phyloP scores from a whole-genome alignment of 805 yeast genomes.

The Kregervanrija fluxuum region DNA sequence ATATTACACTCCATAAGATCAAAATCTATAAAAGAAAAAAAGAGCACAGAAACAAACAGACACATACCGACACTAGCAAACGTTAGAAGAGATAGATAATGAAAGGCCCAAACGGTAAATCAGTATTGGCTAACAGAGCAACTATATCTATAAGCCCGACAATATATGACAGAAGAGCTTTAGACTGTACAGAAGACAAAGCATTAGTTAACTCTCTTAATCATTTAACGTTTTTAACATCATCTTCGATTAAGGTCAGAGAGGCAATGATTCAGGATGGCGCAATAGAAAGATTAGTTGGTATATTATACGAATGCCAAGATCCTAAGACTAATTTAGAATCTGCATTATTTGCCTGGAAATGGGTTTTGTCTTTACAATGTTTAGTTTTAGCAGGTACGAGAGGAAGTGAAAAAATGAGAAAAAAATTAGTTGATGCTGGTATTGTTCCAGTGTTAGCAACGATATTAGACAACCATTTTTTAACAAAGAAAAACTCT shows the following conservation, averaged over 20 bases:
- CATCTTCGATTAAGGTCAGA: conserved; percentile 81
- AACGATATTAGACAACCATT: conserved; percentile 83
- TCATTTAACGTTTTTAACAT: conserved; percentile 79
- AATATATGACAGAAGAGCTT: conserved; percentile 84
- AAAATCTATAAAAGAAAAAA: no score
- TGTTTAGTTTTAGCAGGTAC: conserved; percentile 89
- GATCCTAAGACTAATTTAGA: conserved; percentile 25
- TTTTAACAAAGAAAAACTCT: conserved; percentile 28
- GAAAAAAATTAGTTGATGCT: conserved; percentile 83
- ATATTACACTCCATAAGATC: no score
- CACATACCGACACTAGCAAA: not conserved
- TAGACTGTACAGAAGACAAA: conserved; percentile 82
- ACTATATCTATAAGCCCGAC: conserved; percentile 88
- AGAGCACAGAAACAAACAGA: not conserved
- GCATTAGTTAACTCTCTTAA: conserved; percentile 90
- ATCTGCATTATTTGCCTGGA: conserved; percentile 74
- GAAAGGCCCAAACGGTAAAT: conserved; percentile 87
- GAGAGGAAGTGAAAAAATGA: conserved; percentile 79
- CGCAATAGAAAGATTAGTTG: conserved; percentile 81
- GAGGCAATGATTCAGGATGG: conserved; percentile 88
- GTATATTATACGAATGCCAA: conserved; percentile 77
- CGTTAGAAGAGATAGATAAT: conserved; percentile 28
- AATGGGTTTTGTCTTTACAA: conserved; percentile 93
- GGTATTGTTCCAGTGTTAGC: conserved; percentile 89
- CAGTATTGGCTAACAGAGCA: conserved; percentile 74